Evolutionary conservation across 441 rosid genomes (phyloP).

Genomic region (Mallotus repandus): DNA sequence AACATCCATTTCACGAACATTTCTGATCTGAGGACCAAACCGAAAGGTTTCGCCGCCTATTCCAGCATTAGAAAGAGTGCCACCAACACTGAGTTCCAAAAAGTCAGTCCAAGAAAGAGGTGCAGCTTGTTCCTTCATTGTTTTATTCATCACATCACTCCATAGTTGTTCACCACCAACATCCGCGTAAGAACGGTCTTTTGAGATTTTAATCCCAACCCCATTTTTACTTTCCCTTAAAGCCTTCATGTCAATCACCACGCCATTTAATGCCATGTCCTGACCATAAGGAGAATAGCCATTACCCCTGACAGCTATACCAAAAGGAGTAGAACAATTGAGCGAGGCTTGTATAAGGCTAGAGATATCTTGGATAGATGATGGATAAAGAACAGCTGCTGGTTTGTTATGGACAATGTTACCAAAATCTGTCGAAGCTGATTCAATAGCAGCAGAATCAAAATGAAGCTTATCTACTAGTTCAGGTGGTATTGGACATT

Average conservation of each 20-base stretch:
- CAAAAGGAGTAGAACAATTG: constrained; percentile 36
- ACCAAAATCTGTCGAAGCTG: constrained; percentile 74
- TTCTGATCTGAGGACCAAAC: constrained; percentile 82
- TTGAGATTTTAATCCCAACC: constrained; percentile 27
- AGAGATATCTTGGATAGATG: constrained; percentile 27
- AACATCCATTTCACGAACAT: constrained; percentile 74
- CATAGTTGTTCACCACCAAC: constrained; percentile 73
- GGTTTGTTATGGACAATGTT: constrained; percentile 53
- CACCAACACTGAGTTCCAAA: no score
- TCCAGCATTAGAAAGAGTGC: no score
- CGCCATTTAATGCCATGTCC: constrained; percentile 55
- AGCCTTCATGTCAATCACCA: constrained; percentile 64
- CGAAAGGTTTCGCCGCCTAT: constrained; percentile 66
- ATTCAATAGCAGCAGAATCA: constrained; percentile 39
- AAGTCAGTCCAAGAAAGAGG: no score
- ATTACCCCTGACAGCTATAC: constrained; percentile 64
- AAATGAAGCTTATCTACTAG: constrained; percentile 28
- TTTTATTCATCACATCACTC: constrained; percentile 56
- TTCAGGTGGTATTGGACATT: constrained; percentile 21
- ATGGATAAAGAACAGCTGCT: constrained; percentile 59
- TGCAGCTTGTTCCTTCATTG: no score
- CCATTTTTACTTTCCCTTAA: constrained; percentile 32
- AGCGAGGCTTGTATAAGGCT: constrained; percentile 44
- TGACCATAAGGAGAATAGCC: constrained; percentile 78
- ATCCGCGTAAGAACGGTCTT: constrained; percentile 44